Percentiles rank a stretch among this genome's conserved stretches.
These are phyloP conservation scores for Phalaenopsis hybrid DNA, from an alignment of 116 monocot species.

Conservation along the genomic window DNA sequence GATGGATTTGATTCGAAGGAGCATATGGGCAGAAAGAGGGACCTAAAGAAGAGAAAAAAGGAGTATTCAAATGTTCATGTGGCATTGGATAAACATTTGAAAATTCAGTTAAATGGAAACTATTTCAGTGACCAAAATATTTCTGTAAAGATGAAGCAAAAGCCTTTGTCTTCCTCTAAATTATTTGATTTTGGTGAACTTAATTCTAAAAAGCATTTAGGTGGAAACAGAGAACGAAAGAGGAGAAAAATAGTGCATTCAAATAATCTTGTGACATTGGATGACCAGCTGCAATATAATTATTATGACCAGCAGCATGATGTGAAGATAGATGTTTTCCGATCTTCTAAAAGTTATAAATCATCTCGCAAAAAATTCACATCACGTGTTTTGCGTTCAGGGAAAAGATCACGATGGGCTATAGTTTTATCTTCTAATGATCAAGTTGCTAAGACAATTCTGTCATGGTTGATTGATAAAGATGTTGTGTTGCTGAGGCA, in stretches of 20 bases:
- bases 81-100: neutral
- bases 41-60: slow-evolving; percentile 11
- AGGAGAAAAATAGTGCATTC: slow-evolving; percentile 9
- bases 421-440: neutral
- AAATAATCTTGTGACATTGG: neutral
- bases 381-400: neutral
- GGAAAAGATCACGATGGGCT: slow-evolving; percentile 16
- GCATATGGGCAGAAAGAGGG: neutral
- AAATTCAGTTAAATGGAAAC: neutral
- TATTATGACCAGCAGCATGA: neutral
- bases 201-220: neutral
- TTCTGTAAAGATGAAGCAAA: too few relatives aligned
- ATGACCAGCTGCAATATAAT: neutral
- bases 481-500: slow-evolving; percentile 26
- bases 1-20: neutral
- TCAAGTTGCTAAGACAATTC: slow-evolving; percentile 19
- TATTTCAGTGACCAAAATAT: too few relatives aligned
- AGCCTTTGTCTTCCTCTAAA: neutral
- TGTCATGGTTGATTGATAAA: slow-evolving; percentile 35
- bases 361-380: neutral
- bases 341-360: neutral
- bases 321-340: neutral
- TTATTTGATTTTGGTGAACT: neutral
- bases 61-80: neutral
- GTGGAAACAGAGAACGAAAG: neutral